These are phyloP conservation scores for Cercospora beticola DNA, from an alignment of 2,329 filamentous ascomycete genomes.

Conservation along the genomic window DNA sequence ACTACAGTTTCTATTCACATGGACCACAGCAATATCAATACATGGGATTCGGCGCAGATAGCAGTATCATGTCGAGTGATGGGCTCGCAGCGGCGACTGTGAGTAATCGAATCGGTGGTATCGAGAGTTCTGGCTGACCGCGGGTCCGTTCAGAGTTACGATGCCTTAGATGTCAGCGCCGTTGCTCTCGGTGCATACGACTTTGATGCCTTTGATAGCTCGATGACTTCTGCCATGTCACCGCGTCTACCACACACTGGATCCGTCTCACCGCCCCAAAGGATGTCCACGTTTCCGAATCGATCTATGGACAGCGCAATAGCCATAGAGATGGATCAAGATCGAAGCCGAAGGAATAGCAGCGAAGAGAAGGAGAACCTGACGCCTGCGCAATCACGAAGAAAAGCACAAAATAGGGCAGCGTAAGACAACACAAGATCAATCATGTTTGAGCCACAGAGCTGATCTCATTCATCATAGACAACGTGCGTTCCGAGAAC, in stretches of 20 bases:
- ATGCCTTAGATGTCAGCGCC: slow-evolving; percentile 27
- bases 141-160: slow-evolving; percentile 29
- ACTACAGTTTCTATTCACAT: slow-evolving; percentile 56
- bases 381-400: slow-evolving; percentile 53
- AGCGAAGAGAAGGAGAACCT: slow-evolving; percentile 50
- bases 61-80: slow-evolving; percentile 44
- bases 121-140: not conserved
- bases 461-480: slow-evolving; percentile 48
- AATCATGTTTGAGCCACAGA: not conserved
- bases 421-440: slow-evolving; percentile 56
- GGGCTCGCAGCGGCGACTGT: slow-evolving; percentile 41
- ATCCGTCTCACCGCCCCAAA: slow-evolving; percentile 32
- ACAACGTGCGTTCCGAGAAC: slow-evolving; percentile 92
- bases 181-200: slow-evolving; percentile 22
- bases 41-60: slow-evolving; percentile 32
- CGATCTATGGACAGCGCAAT: slow-evolving; percentile 48
- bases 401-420: slow-evolving; percentile 71
- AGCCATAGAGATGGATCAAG: slow-evolving; percentile 40
- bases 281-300: slow-evolving; percentile 31
- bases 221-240: slow-evolving; percentile 23
- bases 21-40: slow-evolving; percentile 51
- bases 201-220: slow-evolving; percentile 21
- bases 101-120: slow-evolving; percentile 3
- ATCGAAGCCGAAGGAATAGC: slow-evolving; percentile 40
- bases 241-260: slow-evolving; percentile 22